Base-by-base conservation (phyloP, 805 yeast species). In the Dipodascus albidus region DNA sequence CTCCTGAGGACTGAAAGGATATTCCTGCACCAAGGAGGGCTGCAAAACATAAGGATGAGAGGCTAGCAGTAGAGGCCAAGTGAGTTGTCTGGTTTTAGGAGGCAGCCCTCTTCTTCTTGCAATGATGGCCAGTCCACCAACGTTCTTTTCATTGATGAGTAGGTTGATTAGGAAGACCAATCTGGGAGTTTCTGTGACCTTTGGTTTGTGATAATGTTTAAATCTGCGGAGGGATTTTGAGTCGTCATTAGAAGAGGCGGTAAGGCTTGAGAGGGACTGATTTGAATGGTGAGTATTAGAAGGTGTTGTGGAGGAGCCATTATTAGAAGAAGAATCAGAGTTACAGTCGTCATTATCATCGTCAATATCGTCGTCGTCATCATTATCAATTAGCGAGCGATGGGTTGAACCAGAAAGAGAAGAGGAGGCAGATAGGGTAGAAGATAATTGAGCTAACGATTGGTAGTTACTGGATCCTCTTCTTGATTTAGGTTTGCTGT, bases 21-120 rank as follows among this genome's bases (percentile, higher is more conserved):
- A 70, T 57, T 75, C 91, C 1, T 87, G 82, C 57, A 78, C 77
- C 38, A 87, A 74, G 59, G 79, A 84, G 0, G 96, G 96, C 50
- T 81, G 74, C 31, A 79, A 68, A 14, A 87, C 96, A 71, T 82
- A 86, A 1, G 97, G 96, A 66, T 90, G 97, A 61, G 81, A 81
- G 59, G 82, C 82, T 54, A 90, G 67, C 51, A 90, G 67, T 2
- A 87, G 69, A 1, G 96, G 96, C 97, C 97, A 90, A 4, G 87
- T 85, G 54, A 76, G 73, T 59, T 80, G 81, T 55, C 98, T 75
- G 52, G 88, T 71, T 54, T 81, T 76, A 0, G 95, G 91, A 1
- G 97, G 97, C 23, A 89, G 73, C 2, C 98, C 97, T 54, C 81
- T 73, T 59, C 83, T 89, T 57, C 96, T 75, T 3, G 96, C 91